Evolutionary conservation across 2,329 filamentous ascomycete genomes (phyloP).

Genomic region (Clarireedia homoeocarpa): DNA sequence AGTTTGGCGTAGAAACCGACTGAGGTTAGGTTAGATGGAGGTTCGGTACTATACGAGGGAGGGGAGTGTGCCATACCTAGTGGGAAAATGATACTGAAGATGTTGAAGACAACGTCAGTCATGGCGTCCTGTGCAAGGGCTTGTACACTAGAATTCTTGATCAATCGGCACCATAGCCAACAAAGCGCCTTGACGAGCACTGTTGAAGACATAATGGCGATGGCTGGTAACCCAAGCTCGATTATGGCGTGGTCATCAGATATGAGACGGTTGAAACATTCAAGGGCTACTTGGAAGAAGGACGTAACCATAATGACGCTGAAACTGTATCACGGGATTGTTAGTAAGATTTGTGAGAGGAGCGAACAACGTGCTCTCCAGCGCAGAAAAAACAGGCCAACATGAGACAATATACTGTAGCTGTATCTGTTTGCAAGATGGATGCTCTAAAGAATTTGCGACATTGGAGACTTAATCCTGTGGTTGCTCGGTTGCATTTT

Average conservation of each 20-base stretch:
- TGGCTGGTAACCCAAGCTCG: slow-evolving; percentile 43
- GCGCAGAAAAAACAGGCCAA: too few species aligned
- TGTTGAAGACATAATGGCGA: slow-evolving; percentile 49
- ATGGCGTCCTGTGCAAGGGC: slow-evolving; percentile 57
- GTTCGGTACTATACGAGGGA: neutral
- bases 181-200: slow-evolving; percentile 53
- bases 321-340: slow-evolving; percentile 31
- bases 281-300: slow-evolving; percentile 52
- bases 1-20: slow-evolving; percentile 49
- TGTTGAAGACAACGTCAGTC: slow-evolving; percentile 57
- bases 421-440: too few species aligned
- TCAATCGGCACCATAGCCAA: slow-evolving; percentile 48
- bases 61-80: slow-evolving; percentile 29
- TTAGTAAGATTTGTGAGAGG: neutral
- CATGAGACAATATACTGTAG: too few species aligned
- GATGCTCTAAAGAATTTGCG: too few species aligned
- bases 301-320: slow-evolving; percentile 56
- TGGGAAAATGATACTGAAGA: slow-evolving; percentile 53
- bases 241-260: slow-evolving; percentile 41
- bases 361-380: too few species aligned
- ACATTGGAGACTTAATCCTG: too few species aligned
- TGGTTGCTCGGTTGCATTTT: too few species aligned
- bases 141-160: slow-evolving; percentile 58
- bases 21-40: slow-evolving; percentile 10
- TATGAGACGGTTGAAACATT: slow-evolving; percentile 50